Evolutionary conservation across 805 yeast genomes (phyloP), one percentile per base, ranked within the genome.

Genomic region (Teunomyces panamensis): DNA sequence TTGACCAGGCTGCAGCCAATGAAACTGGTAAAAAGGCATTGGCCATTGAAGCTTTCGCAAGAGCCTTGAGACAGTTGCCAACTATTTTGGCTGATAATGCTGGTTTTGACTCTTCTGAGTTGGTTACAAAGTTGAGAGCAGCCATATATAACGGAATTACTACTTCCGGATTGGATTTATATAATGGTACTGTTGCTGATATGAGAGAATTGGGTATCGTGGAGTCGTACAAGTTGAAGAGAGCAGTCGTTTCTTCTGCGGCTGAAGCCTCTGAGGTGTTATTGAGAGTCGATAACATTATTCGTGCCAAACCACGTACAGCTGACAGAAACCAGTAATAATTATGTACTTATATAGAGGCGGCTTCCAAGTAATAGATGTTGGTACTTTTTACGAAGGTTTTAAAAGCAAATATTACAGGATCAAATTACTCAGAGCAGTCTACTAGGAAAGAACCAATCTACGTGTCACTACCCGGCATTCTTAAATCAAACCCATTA

Each of bases 231-330:
- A 92, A 91, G 70, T 79, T 94, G 67, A 94, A 94, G 73, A 78
- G 81, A 54, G 96, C 97, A 2, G 99, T 95, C 11, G 97, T 94
- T 13, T 81, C 90, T 10, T 85, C 95, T 42, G 98, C 99, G 4
- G 78, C 96, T n/a, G 99, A 94, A 73, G 99, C 99, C 29, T 95
- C 98, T 4, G 98, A 94, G 73, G 91, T 94, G 42, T 78, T 94
- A 56, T 73, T 94, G 60, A 83, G 99, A 65, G 99, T 94, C 37
- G 99, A 94, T 66, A 92, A 94, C 68, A 94, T 94, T 56, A 89
- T 94, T 54, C 84, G 96, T 57, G 98, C 99, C 30, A 91, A 88
- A 67, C 99, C 99, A 54, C 80, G 99, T 71, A 91, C 99, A 39
- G 96, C 97, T 35, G 92, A 87, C 72, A 81, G 97, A 76, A 84